These are phyloP conservation scores for Penicillium sp. DNA, from an alignment of 2,329 filamentous ascomycete genomes.

Conservation along the genomic window DNA sequence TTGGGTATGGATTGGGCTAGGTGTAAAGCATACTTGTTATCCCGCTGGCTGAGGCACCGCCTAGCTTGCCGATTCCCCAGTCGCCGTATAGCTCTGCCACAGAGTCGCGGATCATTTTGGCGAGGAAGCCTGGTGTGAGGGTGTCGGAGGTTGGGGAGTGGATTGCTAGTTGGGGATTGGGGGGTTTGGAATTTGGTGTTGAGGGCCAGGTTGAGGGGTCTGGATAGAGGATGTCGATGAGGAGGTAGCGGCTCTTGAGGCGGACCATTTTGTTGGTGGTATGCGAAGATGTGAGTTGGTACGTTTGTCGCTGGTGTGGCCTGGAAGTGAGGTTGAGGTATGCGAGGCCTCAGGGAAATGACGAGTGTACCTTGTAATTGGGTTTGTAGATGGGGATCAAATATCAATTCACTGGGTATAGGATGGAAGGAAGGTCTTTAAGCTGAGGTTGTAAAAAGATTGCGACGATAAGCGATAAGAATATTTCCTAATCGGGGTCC, in stretches of 20 bases:
- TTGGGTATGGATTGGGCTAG: no score
- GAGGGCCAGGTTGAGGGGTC: constrained; percentile 44
- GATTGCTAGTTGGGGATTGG: constrained; percentile 60
- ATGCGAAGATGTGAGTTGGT: neutral
- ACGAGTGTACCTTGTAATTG: no score
- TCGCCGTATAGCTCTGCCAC: constrained; percentile 78
- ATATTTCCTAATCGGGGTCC: constrained; percentile 6
- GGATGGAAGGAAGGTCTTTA: neutral
- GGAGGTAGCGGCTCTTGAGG: constrained; percentile 90
- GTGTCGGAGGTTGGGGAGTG: constrained; percentile 73
- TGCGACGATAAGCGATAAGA: constrained; percentile 17
- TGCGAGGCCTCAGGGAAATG: neutral
- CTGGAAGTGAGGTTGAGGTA: neutral
- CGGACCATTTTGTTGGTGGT: constrained; percentile 69
- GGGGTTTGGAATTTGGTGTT: constrained; percentile 21
- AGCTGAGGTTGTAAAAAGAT: constrained; percentile 10
- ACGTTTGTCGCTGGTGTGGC: neutral
- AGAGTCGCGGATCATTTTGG: constrained; percentile 66
- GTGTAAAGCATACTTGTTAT: constrained; percentile 65
- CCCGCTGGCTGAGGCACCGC: constrained; percentile 65
- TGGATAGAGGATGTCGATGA: constrained; percentile 91
- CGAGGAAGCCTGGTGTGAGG: constrained; percentile 62
- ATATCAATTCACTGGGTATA: neutral
- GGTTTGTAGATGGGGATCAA: neutral
- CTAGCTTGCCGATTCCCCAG: constrained; percentile 61